Conservation (phyloP, 2,329 filamentous ascomycete genomes). For the Aspergillus hortae region DNA sequence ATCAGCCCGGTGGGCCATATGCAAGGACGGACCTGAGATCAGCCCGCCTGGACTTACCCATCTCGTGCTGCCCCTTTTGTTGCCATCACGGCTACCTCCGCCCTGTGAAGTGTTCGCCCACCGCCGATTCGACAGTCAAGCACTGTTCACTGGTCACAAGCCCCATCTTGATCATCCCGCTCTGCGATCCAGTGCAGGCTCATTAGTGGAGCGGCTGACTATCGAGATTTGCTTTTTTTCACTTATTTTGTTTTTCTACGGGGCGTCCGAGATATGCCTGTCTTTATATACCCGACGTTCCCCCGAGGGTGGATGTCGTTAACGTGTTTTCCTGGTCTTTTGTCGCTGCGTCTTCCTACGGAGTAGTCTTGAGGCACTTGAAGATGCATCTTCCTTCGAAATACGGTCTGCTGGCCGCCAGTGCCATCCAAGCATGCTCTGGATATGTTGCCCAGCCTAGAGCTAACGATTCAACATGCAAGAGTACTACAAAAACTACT, state of each 20-base stretch:
- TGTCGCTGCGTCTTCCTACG: too few relatives aligned
- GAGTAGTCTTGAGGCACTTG: neutral
- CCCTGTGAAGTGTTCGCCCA: neutral
- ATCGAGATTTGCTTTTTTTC: neutral
- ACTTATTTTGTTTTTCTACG: neutral
- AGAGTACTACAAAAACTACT: constrained; percentile 25
- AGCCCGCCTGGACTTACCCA: constrained; percentile 12
- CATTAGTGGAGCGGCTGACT: neutral
- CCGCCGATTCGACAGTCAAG: constrained; percentile 4
- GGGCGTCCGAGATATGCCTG: neutral
- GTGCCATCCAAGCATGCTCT: neutral
- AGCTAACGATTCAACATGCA: constrained; percentile 17
- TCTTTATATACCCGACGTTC: neutral
- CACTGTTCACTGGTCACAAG: constrained; percentile 4
- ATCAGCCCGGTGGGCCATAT: neutral
- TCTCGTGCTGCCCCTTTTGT: constrained; percentile 2
- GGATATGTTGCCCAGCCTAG: constrained; percentile 19
- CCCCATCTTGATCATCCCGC: neutral
- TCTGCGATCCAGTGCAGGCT: neutral
- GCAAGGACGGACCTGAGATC: neutral
- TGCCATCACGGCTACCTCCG: neutral
- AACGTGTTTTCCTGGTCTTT: too few relatives aligned
- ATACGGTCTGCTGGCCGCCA: neutral
- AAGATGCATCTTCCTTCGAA: constrained; percentile 1
- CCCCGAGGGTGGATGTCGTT: neutral